Evolutionary conservation across 495 filamentous ascomycete species (phyloP), one percentile per base, ranked within the genome.

Genomic region (Daldinia caldariorum): DNA sequence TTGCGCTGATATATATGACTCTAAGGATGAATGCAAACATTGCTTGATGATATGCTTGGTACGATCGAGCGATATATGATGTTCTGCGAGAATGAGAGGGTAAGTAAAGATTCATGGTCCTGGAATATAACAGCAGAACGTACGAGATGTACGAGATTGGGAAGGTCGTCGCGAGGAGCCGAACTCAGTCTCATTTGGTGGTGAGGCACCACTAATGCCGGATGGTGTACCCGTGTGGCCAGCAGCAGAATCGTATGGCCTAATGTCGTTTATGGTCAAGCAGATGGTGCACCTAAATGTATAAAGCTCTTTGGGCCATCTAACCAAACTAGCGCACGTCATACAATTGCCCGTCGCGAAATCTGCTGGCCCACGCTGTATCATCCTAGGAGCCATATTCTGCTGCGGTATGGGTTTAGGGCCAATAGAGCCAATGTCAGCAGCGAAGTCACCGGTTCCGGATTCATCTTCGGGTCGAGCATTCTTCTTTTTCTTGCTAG

Each of bases 251-350:
- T 62, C 68, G 50, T 58, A 67, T 12, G 87, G 87, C 64, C 87
- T 85, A 53, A 97, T 75, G 74, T 97, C 94, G 71, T 95, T 97
- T 72, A 97, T 87, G 53, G 91, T 97, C 71, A 93, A 81, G 78
- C 94, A 97, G 53, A 91, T 88, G 35, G 91, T 91, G 78, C 94
- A 97, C 70, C 92, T 85, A 79, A 94, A 97, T 45, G 90, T 83
- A 29, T 86, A 85, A 69, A 94, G 76, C 61, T 89, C 84, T 64
- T 84, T 86, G n/a, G 94, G 93, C 92, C 93, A 97, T 54, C 89
- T 88, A 53, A 97, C 88, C 43, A 88, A 87, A 54, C 90, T 91
- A 75, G 90, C 91, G 76, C 94, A 97, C 10, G 92, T 93, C 82
- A 90, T 89, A 74, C 93, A 97, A 72, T 86, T 90, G 13, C 92